Base-by-base conservation (phyloP, 768 basidiomycete species). In the Sarcodon aspratus region DNA sequence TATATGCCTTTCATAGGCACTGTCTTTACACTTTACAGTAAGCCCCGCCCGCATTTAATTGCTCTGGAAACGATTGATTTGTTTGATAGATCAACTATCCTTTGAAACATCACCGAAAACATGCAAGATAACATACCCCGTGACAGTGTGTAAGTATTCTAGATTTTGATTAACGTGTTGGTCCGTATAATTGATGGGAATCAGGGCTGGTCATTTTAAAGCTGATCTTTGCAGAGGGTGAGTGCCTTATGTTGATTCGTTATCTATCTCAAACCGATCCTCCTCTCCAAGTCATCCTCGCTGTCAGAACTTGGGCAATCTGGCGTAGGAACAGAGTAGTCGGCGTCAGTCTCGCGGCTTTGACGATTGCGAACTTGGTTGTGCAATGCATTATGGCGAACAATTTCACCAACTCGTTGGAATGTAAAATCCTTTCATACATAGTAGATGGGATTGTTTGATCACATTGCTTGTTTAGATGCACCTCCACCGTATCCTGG, bases 1-100 rank as follows among this genome's bases (percentile, higher is more conserved):
- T 58, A 58, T 33, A 12, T 52, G 33, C 36, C 46, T 10, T 53
- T 55, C 32, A 36, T 50, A 9, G 54, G 53, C 42, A 17, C 37
- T 12, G 32, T 36, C 8, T 12, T 50, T 6, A 34, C 37, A 15
- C 21, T 36, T 13, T 27, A 27, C 15, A 42, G 40, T 42, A 27
- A 13, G 40, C 13, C 27, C 40, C 40, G 9, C 40, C 13, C 21
- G 21, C 21, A 3, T 27, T 5, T 3, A 27, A 27, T 27, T 5
- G 3, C 21, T 27, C 21, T 27, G 21, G 21, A 27, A 27, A 27
- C 21, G 21, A 13, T 27, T 42, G 5, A 17, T 4, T 27, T 5
- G 21, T n/a, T 27, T 11, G 7, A 17, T n/a, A 42, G 40, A 42
- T 42, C 40, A 42, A 42, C 27, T 42, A 15, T 15, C 13, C 11